Percentiles rank a stretch among this genome's conserved stretches.
Evolutionary conservation across 1,139 yeast species (phyloP).

Genomic region (Pichia sp.): DNA sequence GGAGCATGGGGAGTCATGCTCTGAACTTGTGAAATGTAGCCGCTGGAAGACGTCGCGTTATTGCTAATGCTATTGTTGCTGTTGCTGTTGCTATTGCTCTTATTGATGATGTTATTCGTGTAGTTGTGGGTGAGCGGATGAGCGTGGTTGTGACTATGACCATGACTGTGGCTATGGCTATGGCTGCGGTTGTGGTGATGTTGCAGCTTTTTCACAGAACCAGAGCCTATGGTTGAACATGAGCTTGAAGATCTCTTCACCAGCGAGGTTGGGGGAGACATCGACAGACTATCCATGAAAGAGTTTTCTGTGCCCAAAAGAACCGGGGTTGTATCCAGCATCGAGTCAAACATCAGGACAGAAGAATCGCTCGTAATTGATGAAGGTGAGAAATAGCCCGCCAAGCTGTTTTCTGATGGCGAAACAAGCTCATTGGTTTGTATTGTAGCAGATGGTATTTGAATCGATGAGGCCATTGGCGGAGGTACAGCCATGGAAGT

Average conservation of each 20-base stretch:
- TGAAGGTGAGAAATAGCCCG: conserved; percentile 11
- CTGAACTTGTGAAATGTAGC: not conserved
- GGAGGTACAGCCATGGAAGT: not conserved
- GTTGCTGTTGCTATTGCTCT: not conserved
- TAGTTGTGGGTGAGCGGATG: not conserved
- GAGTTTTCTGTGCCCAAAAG: not conserved
- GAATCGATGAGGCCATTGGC: not conserved
- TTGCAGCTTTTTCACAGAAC: conserved; percentile 12
- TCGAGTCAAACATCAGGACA: conserved; percentile 5
- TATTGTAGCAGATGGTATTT: not conserved
- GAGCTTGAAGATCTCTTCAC: conserved; percentile 7
- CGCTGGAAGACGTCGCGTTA: not conserved
- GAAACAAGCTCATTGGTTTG: not conserved
- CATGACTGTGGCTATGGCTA: not conserved
- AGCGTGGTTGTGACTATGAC: not conserved
- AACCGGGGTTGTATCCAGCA: conserved; percentile 4
- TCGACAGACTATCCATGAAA: conserved; percentile 2
- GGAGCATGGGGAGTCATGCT: conserved; percentile 4
- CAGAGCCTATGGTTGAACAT: conserved; percentile 8
- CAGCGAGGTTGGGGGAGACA: conserved; percentile 7
- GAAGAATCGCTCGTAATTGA: conserved; percentile 15
- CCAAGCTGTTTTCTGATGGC: not conserved
- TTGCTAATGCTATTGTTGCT: not conserved
- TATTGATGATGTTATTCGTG: not conserved
- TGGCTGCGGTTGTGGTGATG: conserved; percentile 10